Evolutionary conservation across 441 rosid genomes (phyloP).

Genomic region (Biscutella auriculata): DNA sequence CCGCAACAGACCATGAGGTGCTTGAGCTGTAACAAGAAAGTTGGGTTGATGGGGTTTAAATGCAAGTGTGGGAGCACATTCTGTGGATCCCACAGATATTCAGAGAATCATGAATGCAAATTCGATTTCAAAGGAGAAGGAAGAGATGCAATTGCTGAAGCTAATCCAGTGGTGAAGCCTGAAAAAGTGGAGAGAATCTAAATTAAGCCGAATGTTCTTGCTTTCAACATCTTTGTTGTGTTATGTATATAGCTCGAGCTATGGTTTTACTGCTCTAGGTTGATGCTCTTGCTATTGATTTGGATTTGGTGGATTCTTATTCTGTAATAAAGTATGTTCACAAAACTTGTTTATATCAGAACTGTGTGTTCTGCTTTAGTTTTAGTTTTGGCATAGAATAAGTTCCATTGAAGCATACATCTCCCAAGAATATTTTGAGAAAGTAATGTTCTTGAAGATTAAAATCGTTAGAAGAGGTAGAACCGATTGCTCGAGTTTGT

Average conservation of each 20-base stretch:
- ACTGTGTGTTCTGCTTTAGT: too few species aligned
- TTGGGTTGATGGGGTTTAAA: constrained; percentile 51
- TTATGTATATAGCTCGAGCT: neutral
- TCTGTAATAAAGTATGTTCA: too few species aligned
- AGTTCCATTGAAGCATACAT: too few species aligned
- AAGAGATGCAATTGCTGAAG: constrained; percentile 45
- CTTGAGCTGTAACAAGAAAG: constrained; percentile 53
- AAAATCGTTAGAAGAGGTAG: too few species aligned
- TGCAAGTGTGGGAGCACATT: constrained; percentile 61
- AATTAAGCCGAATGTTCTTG: constrained; percentile 1
- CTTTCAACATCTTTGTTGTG: neutral
- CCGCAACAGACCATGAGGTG: constrained; percentile 23
- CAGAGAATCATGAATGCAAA: constrained; percentile 49
- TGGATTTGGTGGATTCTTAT: neutral
- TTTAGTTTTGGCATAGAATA: too few species aligned
- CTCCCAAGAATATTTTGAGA: too few species aligned
- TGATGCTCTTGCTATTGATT: neutral
- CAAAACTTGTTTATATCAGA: too few species aligned
- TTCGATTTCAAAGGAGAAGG: constrained; percentile 59
- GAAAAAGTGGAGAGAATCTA: constrained; percentile 54
- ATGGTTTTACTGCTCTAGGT: neutral
- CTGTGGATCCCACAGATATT: constrained; percentile 59
- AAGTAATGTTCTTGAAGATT: too few species aligned
- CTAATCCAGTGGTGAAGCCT: constrained; percentile 53
- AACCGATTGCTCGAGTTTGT: too few species aligned